Percentiles rank a stretch among this genome's conserved stretches.
Evolutionary conservation across 2,329 filamentous ascomycete species (phyloP).

Genomic region (Conoideocrella luteorostrata): DNA sequence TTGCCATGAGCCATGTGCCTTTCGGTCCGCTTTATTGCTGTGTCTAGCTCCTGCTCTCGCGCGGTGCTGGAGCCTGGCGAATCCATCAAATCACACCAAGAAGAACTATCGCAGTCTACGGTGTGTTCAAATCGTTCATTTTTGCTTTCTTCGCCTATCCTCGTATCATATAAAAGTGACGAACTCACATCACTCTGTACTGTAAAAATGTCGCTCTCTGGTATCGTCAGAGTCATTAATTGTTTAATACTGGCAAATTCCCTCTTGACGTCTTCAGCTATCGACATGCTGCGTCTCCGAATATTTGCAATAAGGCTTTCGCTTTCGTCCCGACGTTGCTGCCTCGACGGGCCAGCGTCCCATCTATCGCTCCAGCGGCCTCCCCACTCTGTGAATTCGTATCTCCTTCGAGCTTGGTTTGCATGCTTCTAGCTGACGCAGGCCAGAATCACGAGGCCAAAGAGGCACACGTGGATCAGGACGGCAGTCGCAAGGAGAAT

Average conservation of each 20-base stretch:
- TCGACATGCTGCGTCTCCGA: conserved; percentile 20
- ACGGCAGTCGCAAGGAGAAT: conserved; percentile 25
- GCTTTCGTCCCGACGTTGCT: conserved; percentile 17
- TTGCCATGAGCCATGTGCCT: conserved; percentile 4
- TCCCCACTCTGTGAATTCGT: conserved; percentile 13
- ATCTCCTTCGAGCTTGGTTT: not conserved
- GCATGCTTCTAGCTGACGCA: conserved; percentile 18
- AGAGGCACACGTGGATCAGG: conserved; percentile 24
- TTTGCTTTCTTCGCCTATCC: not conserved
- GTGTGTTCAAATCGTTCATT: not conserved
- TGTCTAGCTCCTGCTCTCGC: conserved; percentile 14
- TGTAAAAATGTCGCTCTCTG: not conserved
- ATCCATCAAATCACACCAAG: conserved; percentile 11
- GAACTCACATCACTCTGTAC: not conserved
- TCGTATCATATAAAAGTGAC: not conserved
- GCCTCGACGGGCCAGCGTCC: conserved; percentile 6
- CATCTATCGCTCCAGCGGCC: conserved; percentile 11
- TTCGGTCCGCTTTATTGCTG: conserved; percentile 12
- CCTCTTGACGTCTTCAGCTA: conserved; percentile 18
- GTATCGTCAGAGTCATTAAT: conserved; percentile 1
- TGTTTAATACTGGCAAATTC: conserved; percentile 17
- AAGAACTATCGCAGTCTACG: not conserved
- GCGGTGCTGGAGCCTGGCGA: conserved; percentile 17
- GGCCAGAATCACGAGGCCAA: conserved; percentile 25
- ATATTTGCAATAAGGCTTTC: conserved; percentile 17